Conservation (phyloP, 169 alveolate species). For the Plasmodium knowlesi region DNA sequence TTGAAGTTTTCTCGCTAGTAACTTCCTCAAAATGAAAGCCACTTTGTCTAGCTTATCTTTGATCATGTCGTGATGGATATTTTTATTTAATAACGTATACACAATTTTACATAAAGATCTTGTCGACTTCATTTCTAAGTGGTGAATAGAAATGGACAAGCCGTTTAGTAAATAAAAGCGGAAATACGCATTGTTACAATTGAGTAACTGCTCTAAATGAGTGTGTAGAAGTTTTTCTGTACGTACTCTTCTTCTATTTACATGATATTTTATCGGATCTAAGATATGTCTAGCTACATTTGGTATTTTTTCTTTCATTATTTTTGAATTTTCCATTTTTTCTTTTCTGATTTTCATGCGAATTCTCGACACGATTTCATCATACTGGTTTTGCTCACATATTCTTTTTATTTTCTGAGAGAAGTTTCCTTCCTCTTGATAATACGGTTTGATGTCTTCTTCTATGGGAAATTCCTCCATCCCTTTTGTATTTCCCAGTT, state of each 20-base stretch:
- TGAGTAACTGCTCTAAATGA: constrained; percentile 82
- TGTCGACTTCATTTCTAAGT: constrained; percentile 83
- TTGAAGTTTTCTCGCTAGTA: constrained; percentile 83
- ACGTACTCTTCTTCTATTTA: constrained; percentile 79
- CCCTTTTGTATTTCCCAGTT: neutral
- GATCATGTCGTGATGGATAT: constrained; percentile 72
- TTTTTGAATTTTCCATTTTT: constrained; percentile 78
- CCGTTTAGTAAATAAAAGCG: constrained; percentile 76
- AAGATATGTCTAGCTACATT: constrained; percentile 80
- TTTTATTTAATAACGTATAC: constrained; percentile 77
- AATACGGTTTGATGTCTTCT: constrained; percentile 65
- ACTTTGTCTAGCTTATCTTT: constrained; percentile 78
- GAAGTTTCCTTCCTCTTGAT: constrained; percentile 50
- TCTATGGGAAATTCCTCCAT: constrained; percentile 6
- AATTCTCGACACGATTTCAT: constrained; percentile 84
- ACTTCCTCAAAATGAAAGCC: constrained; percentile 78
- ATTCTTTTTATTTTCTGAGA: constrained; percentile 47
- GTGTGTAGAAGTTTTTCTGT: constrained; percentile 80
- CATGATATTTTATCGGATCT: constrained; percentile 84
- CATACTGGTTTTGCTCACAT: constrained; percentile 80
- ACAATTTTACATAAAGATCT: constrained; percentile 78
- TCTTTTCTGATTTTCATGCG: constrained; percentile 82
- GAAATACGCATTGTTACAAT: constrained; percentile 80
- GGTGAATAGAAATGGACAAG: constrained; percentile 80
- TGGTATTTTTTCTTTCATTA: constrained; percentile 82